Conservation (phyloP, 2,329 filamentous ascomycete species). For the Trichoderma polysporum region DNA sequence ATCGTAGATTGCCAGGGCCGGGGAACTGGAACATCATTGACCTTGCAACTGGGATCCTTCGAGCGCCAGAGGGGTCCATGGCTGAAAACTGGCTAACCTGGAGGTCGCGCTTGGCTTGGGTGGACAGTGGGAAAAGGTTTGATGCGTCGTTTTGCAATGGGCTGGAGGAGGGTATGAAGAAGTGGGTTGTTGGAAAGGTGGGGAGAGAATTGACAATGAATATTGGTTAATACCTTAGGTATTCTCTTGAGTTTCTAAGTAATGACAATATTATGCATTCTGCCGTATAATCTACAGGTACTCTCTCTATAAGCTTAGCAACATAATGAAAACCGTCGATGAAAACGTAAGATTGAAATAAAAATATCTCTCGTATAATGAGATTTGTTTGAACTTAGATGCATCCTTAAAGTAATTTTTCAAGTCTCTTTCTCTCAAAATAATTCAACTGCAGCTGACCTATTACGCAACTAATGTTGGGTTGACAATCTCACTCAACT, state of each 20-base stretch:
- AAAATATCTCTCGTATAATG: not conserved
- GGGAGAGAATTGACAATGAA: slow-evolving; percentile 29
- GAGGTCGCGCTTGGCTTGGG: slow-evolving; percentile 39
- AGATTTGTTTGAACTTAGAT: not conserved
- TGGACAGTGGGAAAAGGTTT: slow-evolving; percentile 37
- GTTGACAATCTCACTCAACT: not conserved
- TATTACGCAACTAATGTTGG: not conserved
- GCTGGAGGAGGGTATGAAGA: slow-evolving; percentile 39
- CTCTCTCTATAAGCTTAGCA: not conserved
- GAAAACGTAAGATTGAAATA: not conserved
- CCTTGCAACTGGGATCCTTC: slow-evolving; percentile 44
- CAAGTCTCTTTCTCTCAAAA: not conserved
- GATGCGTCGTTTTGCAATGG: slow-evolving; percentile 39
- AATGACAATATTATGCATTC: not conserved
- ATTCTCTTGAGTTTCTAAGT: not conserved
- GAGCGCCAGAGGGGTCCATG: slow-evolving; percentile 44
- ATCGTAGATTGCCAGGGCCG: slow-evolving; percentile 30
- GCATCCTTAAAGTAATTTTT: not conserved
- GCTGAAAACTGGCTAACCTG: slow-evolving; percentile 49
- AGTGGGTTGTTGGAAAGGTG: slow-evolving; percentile 39
- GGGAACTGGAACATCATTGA: slow-evolving; percentile 40
- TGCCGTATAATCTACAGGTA: not conserved
- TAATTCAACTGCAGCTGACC: not conserved
- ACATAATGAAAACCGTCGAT: not conserved
- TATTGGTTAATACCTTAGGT: not conserved